Conservation (phyloP, 352 stramenopile genomes). For the Globisporangium carolinianum region DNA sequence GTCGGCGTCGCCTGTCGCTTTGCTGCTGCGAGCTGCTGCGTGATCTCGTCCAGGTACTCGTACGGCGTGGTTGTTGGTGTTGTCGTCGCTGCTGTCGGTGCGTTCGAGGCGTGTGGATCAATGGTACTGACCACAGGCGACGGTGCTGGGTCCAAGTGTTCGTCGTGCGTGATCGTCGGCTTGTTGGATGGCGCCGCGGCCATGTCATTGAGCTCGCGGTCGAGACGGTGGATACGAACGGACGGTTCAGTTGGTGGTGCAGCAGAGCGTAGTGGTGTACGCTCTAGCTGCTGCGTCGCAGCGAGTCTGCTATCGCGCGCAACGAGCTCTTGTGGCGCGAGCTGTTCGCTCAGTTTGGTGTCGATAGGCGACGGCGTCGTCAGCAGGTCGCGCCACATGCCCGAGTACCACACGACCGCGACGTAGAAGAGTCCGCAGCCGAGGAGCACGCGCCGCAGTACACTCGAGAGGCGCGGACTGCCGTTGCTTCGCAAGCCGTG, state of each 20-base stretch:
- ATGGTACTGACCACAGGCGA: too few species aligned
- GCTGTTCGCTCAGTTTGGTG: background rate
- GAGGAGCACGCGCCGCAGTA: slow-evolving; percentile 14
- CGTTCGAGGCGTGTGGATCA: too few species aligned
- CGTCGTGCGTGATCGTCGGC: background rate
- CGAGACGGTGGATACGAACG: background rate
- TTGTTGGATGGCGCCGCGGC: background rate
- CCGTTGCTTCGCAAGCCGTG: background rate
- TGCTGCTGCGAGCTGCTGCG: background rate
- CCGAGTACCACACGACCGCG: slow-evolving; percentile 15
- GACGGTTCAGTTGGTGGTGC: background rate
- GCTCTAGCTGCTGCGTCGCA: background rate
- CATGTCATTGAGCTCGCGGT: background rate
- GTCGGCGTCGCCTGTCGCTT: background rate
- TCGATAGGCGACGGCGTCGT: background rate
- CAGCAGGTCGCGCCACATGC: slow-evolving; percentile 8
- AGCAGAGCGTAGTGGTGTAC: background rate
- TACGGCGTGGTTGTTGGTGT: background rate
- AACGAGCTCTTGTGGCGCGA: slow-evolving; percentile 3
- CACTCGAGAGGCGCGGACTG: slow-evolving; percentile 3
- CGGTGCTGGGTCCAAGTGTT: too few species aligned
- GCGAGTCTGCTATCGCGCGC: slow-evolving; percentile 1
- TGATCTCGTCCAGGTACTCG: slow-evolving; percentile 2
- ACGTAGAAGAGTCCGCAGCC: slow-evolving; percentile 21
- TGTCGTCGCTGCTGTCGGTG: too few species aligned